A percentile compares a stretch with the other conserved stretches of the same genome.
phyloP scores from a whole-genome alignment of 352 stramenopile species.

The Aphanomyces stellatus region DNA sequence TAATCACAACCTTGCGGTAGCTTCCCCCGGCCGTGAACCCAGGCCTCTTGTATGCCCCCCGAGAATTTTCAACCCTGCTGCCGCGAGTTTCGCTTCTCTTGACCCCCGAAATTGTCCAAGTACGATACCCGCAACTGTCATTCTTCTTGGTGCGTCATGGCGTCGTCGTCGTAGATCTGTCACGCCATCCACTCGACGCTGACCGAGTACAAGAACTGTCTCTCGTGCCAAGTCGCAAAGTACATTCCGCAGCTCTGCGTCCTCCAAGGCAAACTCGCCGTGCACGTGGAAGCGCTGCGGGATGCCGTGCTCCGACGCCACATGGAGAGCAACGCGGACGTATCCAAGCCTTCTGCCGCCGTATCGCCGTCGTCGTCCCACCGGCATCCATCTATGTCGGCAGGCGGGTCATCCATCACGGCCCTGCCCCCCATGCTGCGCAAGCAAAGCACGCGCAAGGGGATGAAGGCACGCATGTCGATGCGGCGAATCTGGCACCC shows the following conservation, averaged over 20 bases:
- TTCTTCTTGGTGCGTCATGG: neutral
- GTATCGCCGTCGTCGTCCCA: too few relatives aligned
- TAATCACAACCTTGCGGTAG: too few relatives aligned
- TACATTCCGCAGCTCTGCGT: constrained; percentile 8
- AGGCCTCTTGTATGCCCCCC: too few relatives aligned
- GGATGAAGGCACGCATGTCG: too few relatives aligned
- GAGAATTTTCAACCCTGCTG: too few relatives aligned
- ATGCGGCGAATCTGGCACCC: neutral
- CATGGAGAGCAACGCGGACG: too few relatives aligned
- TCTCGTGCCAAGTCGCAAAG: constrained; percentile 13
- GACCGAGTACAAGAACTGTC: neutral
- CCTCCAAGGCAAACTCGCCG: constrained; percentile 16
- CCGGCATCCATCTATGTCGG: too few relatives aligned
- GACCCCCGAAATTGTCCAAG: neutral
- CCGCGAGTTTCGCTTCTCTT: neutral
- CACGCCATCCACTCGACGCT: neutral
- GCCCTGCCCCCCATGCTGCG: too few relatives aligned
- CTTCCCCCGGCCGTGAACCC: too few relatives aligned
- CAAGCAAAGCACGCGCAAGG: too few relatives aligned
- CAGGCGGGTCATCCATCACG: too few relatives aligned
- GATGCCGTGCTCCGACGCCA: neutral
- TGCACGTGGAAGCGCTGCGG: constrained; percentile 4
- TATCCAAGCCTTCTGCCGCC: too few relatives aligned
- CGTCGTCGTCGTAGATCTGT: constrained; percentile 15
- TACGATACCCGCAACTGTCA: neutral